A percentile compares a stretch with the other conserved stretches of the same genome.
Conservation (phyloP, 768 basidiomycete genomes). For the Lactifluus subvellereus region DNA sequence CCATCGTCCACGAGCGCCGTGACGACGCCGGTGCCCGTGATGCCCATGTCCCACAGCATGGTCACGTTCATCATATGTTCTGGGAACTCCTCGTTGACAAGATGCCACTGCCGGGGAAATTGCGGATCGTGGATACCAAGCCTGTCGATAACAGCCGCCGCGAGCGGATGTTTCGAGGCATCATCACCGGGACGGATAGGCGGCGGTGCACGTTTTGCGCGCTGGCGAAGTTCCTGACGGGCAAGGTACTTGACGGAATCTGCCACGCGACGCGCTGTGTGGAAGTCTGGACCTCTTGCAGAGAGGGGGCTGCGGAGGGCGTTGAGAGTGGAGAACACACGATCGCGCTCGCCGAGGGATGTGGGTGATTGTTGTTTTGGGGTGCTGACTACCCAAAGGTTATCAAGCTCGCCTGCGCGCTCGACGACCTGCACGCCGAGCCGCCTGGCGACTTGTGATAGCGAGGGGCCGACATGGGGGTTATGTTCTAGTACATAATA, state of each 20-base stretch:
- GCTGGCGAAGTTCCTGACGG: constrained; percentile 58
- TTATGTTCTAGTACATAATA: constrained; percentile 80
- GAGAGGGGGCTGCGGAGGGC: constrained; percentile 36
- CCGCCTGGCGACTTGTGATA: constrained; percentile 49
- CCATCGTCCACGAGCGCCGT: constrained; percentile 94
- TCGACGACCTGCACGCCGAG: constrained; percentile 85
- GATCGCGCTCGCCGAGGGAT: constrained; percentile 36
- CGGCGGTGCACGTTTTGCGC: constrained; percentile 71
- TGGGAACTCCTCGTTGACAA: constrained; percentile 80
- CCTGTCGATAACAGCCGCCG: constrained; percentile 44
- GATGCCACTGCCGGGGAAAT: constrained; percentile 88
- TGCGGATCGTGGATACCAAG: constrained; percentile 77
- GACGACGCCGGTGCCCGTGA: constrained; percentile 82
- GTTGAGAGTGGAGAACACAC: constrained; percentile 46
- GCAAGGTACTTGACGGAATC: constrained; percentile 56
- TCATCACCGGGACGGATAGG: constrained; percentile 35
- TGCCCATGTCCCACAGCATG: constrained; percentile 82
- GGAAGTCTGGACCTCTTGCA: constrained; percentile 38
- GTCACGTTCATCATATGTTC: constrained; percentile 92
- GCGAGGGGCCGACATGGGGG: constrained; percentile 46
- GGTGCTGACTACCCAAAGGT: constrained; percentile 79
- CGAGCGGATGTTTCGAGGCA: constrained; percentile 33
- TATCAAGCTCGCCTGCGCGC: constrained; percentile 71
- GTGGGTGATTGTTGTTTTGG: constrained; percentile 32
- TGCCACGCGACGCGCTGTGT: constrained; percentile 40